Evolutionary conservation across 352 stramenopile genomes (phyloP).

Genomic region (Pythium folliculosum): DNA sequence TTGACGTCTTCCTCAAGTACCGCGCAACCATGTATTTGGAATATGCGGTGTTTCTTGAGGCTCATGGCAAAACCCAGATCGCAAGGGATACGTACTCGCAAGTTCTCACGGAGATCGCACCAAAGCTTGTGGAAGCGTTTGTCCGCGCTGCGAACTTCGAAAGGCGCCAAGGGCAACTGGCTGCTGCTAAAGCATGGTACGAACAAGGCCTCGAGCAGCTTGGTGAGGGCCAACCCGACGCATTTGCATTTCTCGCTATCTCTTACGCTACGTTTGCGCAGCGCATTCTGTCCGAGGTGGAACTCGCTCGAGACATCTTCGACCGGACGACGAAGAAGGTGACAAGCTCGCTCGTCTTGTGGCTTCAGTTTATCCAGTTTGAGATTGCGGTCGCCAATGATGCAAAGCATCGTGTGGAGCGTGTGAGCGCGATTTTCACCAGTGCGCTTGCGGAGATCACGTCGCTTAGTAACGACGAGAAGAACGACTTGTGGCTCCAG

Average conservation of each 20-base stretch:
- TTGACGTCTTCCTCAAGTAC: slow-evolving; percentile 74
- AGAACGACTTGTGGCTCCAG: slow-evolving; percentile 82
- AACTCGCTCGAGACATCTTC: slow-evolving; percentile 45
- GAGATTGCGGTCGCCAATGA: slow-evolving; percentile 45
- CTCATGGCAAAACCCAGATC: slow-evolving; percentile 49
- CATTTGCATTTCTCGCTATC: slow-evolving; percentile 50
- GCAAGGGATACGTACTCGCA: slow-evolving; percentile 58
- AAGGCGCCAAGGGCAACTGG: slow-evolving; percentile 51
- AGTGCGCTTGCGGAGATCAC: slow-evolving; percentile 51
- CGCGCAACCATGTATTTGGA: slow-evolving; percentile 73
- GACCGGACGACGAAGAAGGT: slow-evolving; percentile 44
- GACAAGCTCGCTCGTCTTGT: slow-evolving; percentile 55
- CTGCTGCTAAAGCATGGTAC: slow-evolving; percentile 54
- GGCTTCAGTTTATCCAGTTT: slow-evolving; percentile 73
- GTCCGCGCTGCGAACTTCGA: slow-evolving; percentile 75
- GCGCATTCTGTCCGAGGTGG: slow-evolving; percentile 43
- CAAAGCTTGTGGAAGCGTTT: slow-evolving; percentile 64
- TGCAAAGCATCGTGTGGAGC: slow-evolving; percentile 31
- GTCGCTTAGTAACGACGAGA: slow-evolving; percentile 63
- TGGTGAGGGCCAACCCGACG: slow-evolving; percentile 37
- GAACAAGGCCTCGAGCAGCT: slow-evolving; percentile 51
- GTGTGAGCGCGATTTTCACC: slow-evolving; percentile 50
- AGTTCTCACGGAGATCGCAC: slow-evolving; percentile 55
- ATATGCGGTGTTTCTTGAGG: slow-evolving; percentile 72
- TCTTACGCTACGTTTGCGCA: slow-evolving; percentile 66